Conservation (phyloP, 2,329 filamentous ascomycete species). For the Aureobasidium sp. region DNA sequence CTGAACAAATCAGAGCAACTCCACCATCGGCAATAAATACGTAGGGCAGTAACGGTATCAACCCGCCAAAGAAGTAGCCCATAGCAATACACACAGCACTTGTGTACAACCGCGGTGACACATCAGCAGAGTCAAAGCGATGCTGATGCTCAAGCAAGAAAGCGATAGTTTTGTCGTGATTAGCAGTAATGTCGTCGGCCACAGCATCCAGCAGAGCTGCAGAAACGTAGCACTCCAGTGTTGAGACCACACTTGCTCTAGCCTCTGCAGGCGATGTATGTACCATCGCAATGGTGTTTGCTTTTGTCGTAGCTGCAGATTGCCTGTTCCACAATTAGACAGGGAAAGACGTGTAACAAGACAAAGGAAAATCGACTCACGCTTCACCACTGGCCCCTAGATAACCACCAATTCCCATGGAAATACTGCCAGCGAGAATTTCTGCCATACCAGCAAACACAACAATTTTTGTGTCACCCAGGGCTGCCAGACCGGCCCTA, state of each 20-base stretch:
- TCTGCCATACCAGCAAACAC: constrained; percentile 37
- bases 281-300: constrained; percentile 30
- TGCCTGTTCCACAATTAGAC: constrained; percentile 17
- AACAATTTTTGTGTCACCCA: constrained; percentile 33
- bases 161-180: neutral
- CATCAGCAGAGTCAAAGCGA: constrained; percentile 37
- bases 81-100: constrained; percentile 60
- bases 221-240: constrained; percentile 4
- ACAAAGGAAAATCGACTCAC: constrained; percentile 21
- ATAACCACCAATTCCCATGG: constrained; percentile 38
- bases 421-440: constrained; percentile 35
- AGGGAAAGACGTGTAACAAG: neutral
- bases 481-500: constrained; percentile 32
- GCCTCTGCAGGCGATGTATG: constrained; percentile 5
- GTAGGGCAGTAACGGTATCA: constrained; percentile 66
- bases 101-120: constrained; percentile 35
- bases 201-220: neutral
- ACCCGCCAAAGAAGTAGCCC: constrained; percentile 63
- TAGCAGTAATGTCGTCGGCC: neutral
- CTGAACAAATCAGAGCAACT: constrained; percentile 52
- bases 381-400: constrained; percentile 44
- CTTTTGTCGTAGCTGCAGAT: constrained; percentile 40
- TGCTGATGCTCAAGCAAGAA: constrained; percentile 32
- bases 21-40: constrained; percentile 44
- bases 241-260: neutral